phyloP scores from a whole-genome alignment of 257 asterid species.

The Lycium ferocissimum region DNA sequence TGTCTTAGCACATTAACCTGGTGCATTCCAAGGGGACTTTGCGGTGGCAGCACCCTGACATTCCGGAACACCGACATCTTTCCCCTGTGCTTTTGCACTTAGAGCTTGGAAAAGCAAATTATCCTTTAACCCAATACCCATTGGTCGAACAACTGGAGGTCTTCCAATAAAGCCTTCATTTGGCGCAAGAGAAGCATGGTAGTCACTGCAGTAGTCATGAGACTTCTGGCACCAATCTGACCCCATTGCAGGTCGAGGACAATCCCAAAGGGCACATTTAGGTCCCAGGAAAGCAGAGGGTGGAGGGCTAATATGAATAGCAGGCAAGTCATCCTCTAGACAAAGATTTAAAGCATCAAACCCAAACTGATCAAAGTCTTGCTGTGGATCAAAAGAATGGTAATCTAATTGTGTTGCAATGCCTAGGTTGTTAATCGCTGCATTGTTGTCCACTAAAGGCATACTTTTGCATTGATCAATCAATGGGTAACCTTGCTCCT shows the following conservation, averaged over 20 bases:
- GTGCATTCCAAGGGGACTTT: slow-evolving; percentile 99
- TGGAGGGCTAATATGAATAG: slow-evolving; percentile 71
- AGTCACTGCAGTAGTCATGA: slow-evolving; percentile 52
- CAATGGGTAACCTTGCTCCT: slow-evolving; percentile 59
- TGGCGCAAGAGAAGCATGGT: slow-evolving; percentile 65
- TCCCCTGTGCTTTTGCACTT: slow-evolving; percentile 79
- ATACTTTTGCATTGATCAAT: slow-evolving; percentile 65
- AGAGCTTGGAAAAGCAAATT: slow-evolving; percentile 91
- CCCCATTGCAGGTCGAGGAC: slow-evolving; percentile 55
- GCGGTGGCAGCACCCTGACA: slow-evolving; percentile 99
- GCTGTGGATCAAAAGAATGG: slow-evolving; percentile 63
- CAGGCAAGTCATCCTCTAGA: slow-evolving; percentile 61
- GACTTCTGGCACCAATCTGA: slow-evolving; percentile 49
- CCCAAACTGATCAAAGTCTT: slow-evolving; percentile 71
- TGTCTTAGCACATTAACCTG: slow-evolving; percentile 53
- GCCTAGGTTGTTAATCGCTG: slow-evolving; percentile 56
- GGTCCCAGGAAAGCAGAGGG: slow-evolving; percentile 96
- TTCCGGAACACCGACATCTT: slow-evolving; percentile 91
- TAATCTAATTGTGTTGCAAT: slow-evolving; percentile 58
- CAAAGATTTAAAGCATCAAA: slow-evolving; percentile 57
- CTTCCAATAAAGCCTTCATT: slow-evolving; percentile 80
- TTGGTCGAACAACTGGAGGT: slow-evolving; percentile 85
- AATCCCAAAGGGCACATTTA: slow-evolving; percentile 98
- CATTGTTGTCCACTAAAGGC: slow-evolving; percentile 54
- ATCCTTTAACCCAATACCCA: slow-evolving; percentile 93